Conservation (phyloP, 2,329 filamentous ascomycete species). For the Zymoseptoria crescenta region DNA sequence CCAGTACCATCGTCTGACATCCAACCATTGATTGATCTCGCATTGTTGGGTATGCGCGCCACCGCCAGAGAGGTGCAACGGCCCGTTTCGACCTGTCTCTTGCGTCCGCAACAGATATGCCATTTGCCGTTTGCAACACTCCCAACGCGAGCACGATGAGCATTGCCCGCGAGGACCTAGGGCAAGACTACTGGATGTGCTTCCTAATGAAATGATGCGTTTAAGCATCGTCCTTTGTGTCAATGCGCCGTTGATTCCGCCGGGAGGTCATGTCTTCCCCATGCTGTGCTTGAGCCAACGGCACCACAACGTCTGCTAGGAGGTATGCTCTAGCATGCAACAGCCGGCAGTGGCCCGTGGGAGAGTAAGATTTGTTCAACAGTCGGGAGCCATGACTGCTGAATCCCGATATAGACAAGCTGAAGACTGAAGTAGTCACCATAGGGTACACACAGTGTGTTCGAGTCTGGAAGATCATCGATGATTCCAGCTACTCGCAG, state of each 20-base stretch:
- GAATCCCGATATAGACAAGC: no score
- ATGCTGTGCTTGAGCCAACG: neutral
- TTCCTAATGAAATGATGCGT: neutral
- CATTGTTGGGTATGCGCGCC: no score
- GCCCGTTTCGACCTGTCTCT: neutral
- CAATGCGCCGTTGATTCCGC: neutral
- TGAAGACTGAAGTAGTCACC: no score
- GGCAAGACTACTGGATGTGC: neutral
- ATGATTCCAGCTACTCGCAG: no score
- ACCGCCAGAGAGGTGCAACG: neutral
- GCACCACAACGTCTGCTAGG: neutral
- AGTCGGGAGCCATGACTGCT: neutral
- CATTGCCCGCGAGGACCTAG: neutral
- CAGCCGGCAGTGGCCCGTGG: neutral
- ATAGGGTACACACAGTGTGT: neutral
- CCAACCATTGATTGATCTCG: no score
- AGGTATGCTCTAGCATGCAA: no score
- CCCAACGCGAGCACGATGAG: neutral
- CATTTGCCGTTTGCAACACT: neutral
- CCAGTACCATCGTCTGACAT: neutral
- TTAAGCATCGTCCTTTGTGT: neutral
- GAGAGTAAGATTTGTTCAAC: neutral
- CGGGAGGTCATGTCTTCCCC: neutral
- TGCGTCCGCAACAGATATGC: neutral
- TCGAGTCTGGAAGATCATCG: neutral